These are phyloP conservation scores for Myxozyma sirexii DNA, from an alignment of 805 yeast genomes.

Conservation along the genomic window DNA sequence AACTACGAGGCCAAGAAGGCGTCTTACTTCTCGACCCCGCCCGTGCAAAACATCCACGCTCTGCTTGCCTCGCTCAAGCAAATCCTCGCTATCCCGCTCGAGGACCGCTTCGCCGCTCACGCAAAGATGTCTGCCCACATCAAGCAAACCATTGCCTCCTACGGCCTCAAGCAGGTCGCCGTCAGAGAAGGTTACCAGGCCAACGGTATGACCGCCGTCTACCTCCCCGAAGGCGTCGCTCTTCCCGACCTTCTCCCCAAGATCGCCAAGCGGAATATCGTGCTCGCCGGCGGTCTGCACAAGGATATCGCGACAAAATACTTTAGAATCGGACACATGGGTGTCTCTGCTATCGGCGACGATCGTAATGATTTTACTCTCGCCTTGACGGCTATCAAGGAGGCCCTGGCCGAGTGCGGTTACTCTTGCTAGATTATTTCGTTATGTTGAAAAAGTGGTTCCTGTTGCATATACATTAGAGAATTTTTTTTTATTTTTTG, in stretches of 20 bases:
- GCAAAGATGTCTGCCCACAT: slow-evolving; percentile 62
- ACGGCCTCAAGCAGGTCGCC: slow-evolving; percentile 75
- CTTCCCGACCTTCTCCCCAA: slow-evolving; percentile 65
- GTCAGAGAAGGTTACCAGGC: slow-evolving; percentile 65
- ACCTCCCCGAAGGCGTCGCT: slow-evolving; percentile 73
- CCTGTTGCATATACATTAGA: not conserved
- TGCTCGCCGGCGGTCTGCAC: slow-evolving; percentile 89
- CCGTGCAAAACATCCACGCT: slow-evolving; percentile 83
- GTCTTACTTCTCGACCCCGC: slow-evolving; percentile 96
- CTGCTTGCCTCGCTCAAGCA: slow-evolving; percentile 74
- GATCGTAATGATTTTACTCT: slow-evolving; percentile 57
- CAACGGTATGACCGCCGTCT: slow-evolving; percentile 82
- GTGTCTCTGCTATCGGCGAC: slow-evolving; percentile 67
- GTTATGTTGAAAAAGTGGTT: not conserved
- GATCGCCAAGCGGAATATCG: slow-evolving; percentile 65
- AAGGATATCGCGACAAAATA: slow-evolving; percentile 76
- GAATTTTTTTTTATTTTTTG: not conserved
- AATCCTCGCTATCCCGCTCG: slow-evolving; percentile 59
- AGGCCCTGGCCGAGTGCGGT: slow-evolving; percentile 68
- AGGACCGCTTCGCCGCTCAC: slow-evolving; percentile 65
- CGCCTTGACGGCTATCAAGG: slow-evolving; percentile 52
- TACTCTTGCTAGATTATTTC: slow-evolving; percentile 41
- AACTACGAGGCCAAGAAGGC: slow-evolving; percentile 78
- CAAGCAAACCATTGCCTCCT: slow-evolving; percentile 57
- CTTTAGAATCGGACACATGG: slow-evolving; percentile 97